Evolutionary conservation across 331 rosid species (phyloP).

Genomic region (Spiraea crenata): DNA sequence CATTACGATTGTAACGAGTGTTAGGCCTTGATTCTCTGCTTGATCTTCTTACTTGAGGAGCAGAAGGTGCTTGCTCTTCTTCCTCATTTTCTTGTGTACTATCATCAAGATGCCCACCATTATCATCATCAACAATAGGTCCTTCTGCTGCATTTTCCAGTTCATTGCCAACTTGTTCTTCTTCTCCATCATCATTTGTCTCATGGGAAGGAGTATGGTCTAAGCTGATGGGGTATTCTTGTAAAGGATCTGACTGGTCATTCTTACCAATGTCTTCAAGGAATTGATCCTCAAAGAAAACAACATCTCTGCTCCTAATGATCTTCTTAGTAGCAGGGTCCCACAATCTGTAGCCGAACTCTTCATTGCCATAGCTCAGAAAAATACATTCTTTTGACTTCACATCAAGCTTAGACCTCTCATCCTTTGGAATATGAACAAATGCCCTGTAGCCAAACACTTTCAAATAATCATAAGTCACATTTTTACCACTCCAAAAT

Average conservation of each 20-base stretch:
- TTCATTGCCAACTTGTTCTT: not conserved
- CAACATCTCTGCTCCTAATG: not conserved
- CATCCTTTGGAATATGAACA: not conserved
- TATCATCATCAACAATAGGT: not conserved
- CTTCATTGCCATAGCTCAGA: no score
- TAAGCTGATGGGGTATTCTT: not conserved
- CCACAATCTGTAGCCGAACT: no score
- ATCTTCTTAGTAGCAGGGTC: not conserved
- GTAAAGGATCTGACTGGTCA: not conserved
- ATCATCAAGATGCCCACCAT: not conserved
- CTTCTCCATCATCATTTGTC: not conserved
- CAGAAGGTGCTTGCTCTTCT: not conserved
- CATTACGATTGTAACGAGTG: not conserved
- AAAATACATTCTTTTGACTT: no score
- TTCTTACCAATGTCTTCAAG: not conserved
- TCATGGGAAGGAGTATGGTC: not conserved
- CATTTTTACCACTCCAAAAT: not conserved
- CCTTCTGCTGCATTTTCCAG: not conserved
- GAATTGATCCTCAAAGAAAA: not conserved
- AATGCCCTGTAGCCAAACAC: slow-evolving; percentile 13
- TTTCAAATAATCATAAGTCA: not conserved
- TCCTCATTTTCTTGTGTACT: no score
- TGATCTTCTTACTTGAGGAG: not conserved
- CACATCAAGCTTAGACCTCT: no score
- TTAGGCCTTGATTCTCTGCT: not conserved